Evolutionary conservation across 805 yeast genomes (phyloP), one percentile per base, ranked within the genome.

Genomic region (Candida suzukii): DNA sequence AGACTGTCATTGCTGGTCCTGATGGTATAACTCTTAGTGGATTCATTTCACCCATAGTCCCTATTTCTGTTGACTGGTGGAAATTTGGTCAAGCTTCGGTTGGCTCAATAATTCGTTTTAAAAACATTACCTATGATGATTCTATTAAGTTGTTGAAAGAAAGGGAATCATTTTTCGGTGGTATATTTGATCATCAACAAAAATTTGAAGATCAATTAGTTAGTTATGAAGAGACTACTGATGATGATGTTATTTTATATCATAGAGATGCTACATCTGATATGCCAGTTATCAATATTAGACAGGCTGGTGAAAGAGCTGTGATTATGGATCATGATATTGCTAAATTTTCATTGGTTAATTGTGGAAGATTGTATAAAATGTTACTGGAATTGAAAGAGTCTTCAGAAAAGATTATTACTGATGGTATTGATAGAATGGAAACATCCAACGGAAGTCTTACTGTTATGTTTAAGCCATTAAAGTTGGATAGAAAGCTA

Each of bases 1-100:
- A 90, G 63, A 98, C 98, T 1, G 98, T 93, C 27, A 88, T 91
- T 48, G 73, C 93, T 61, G 87, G 98, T 2, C 87, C 96, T 58
- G 99, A 91, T 66, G 98, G 98, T 47, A 98, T 98, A 31, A 85
- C 96, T 11, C 75, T 91, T 43, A 98, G 98, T 57, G 99, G 99
- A 1, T 93, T 91, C 57, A 97, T 91, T 27, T 91, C 98, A 64
- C 83, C 88, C 57, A 96, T 95, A 7, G 97, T 93, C 44, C 95
- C 91, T 48, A 84, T 87, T 12, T 95, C 88, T 56, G 87, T 95
- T 31, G 99, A 93, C 67, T 78, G 93, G 83, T 91, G 98, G 98
- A 93, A 93, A 68, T 84, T 93, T 57, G 99, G 99, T 35, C 98
- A 91, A 67, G 90, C 86, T 33, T 88, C 86, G 61, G 96, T 98